Base-by-base conservation (phyloP, 78 protist genomes). In the Dictyostelium brefeldianum region DNA sequence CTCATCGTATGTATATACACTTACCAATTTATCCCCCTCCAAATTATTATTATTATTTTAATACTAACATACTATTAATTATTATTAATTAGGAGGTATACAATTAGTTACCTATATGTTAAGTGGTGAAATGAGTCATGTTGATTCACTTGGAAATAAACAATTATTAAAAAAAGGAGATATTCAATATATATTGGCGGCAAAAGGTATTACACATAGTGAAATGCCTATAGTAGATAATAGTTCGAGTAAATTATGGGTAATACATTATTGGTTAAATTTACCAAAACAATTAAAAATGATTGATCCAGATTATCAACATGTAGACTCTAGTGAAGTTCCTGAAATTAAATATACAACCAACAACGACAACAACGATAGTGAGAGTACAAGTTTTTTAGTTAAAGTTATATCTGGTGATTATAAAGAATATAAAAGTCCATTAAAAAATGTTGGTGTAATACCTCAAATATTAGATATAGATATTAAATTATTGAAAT, bases 221-320 rank as follows among this genome's bases (percentile, higher is more conserved):
- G 79, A 73, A 47, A 73, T 73, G 48, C 79, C 79, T 0, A 5
- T 64, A 6, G 59, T 54, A 54, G 15, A 25, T 4, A 22, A 25
- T 0, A 31, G n/a, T 5, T 25, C 41, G 1, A 15, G 43, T 31
- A 25, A 67, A 25, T 47, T 73, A 14, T 75, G 81, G 81, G 22
- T 25, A 11, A 25, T 64, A 5, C 97, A 96, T 78, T 75, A 95
- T 12, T 97, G 98, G 98, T 14, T 96, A 50, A 97, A 97, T 69
- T 81, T 96, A 15, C 96, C 97, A 12, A 36, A 69, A 29, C 46
- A 54, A 59, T 65, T 78, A 7, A 97, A 97, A 90, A 96, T 97
- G 98, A 15, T 4, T 25, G 46, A 69, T 14, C 97, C 98, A n/a
- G 29, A 80, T 9, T 95, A 91, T 89, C 97, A 97, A 78, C 46